phyloP scores from a whole-genome alignment of 2,329 filamentous ascomycete species.

The Cladorrhinum sp. region DNA sequence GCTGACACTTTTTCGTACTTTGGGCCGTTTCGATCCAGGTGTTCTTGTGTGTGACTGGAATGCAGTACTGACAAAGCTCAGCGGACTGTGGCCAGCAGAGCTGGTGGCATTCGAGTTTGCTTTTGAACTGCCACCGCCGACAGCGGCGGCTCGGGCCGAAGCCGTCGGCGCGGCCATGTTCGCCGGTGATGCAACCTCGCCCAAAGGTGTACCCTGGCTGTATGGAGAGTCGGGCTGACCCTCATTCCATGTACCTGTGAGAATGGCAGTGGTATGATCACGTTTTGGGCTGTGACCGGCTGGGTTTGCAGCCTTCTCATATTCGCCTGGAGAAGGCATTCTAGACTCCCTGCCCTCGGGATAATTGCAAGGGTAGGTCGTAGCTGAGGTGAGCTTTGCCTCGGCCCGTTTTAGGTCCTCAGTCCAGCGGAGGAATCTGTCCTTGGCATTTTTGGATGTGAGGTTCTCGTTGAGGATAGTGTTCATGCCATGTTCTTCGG shows the following conservation, averaged over 20 bases:
- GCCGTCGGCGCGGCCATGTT: conserved; percentile 3
- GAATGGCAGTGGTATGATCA: conserved; percentile 54
- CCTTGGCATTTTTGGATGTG: conserved; percentile 73
- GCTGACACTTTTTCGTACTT: conserved; percentile 18
- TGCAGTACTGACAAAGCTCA: conserved; percentile 14
- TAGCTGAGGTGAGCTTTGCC: conserved; percentile 28
- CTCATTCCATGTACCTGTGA: conserved; percentile 59
- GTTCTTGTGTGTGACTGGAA: conserved; percentile 19
- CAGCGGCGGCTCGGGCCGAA: conserved; percentile 9
- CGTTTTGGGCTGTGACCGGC: conserved; percentile 27
- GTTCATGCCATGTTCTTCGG: conserved; percentile 70
- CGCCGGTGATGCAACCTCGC: conserved; percentile 19
- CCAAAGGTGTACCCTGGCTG: conserved; percentile 19
- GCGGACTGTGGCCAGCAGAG: conserved; percentile 8
- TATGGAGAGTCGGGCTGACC: conserved; percentile 58
- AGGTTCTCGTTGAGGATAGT: conserved; percentile 72
- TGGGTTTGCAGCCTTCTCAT: conserved; percentile 21
- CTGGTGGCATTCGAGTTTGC: conserved; percentile 6
- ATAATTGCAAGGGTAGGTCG: conserved; percentile 6
- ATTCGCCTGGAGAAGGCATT: conserved; percentile 15
- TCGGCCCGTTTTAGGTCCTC: conserved; percentile 59
- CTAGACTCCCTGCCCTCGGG: conserved; percentile 4
- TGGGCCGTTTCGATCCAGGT: conserved; percentile 11
- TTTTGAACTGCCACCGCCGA: background rate
- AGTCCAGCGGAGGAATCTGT: conserved; percentile 77